Conservation (phyloP, 441 rosid genomes). For the Erysimum cheiri region DNA sequence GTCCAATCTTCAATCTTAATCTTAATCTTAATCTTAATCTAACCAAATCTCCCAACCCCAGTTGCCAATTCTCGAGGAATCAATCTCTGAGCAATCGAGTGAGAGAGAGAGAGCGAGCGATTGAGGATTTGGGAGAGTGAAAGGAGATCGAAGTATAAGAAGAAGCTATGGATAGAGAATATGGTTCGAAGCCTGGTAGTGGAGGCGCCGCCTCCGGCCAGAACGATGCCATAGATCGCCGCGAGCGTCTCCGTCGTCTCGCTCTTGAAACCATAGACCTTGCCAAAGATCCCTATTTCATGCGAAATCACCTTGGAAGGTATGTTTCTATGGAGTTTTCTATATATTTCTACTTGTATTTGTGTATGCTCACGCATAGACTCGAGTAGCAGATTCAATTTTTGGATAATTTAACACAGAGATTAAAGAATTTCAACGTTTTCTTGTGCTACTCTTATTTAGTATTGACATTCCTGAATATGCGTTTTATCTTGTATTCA, state of each 20-base stretch:
- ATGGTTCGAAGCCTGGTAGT: conserved; percentile 99
- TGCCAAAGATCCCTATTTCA: conserved; percentile 95
- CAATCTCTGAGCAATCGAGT: conserved; percentile 7
- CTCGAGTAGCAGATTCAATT: neutral
- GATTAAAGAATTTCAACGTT: neutral
- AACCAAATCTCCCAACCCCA: conserved; percentile 5
- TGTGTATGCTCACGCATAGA: neutral
- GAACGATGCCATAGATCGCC: conserved; percentile 93
- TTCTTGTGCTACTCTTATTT: neutral
- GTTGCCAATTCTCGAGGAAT: neutral
- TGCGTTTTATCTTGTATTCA: neutral
- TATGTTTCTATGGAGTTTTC: conserved; percentile 22
- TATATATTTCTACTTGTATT: neutral
- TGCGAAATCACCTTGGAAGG: conserved; percentile 99
- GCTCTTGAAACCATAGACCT: conserved; percentile 98
- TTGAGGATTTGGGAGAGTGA: neutral
- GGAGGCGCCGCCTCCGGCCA: conserved; percentile 98
- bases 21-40: neutral
- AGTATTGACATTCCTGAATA: neutral
- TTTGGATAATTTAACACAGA: neutral
- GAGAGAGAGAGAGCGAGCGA: conserved; percentile 15
- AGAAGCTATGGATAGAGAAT: conserved; percentile 79
- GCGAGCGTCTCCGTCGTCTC: conserved; percentile 94
- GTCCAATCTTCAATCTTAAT: neutral
- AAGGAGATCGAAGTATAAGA: conserved; percentile 11